Evolutionary conservation across 2,329 filamentous ascomycete species (phyloP).

Genomic region (Calonectria henricotiae): DNA sequence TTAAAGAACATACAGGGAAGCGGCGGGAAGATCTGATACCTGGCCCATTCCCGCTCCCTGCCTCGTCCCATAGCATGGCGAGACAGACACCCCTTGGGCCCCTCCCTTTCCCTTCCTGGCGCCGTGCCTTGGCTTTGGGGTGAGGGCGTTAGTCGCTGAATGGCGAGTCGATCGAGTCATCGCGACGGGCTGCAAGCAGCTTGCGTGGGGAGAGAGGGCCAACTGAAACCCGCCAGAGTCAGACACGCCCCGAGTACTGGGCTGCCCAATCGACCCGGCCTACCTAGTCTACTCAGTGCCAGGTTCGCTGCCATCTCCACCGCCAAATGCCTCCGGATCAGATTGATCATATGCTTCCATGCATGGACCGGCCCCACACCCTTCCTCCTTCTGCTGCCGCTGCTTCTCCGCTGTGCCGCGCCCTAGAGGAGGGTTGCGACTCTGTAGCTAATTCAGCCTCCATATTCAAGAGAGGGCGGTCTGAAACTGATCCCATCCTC

Average conservation of each 20-base stretch:
- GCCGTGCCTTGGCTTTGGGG: neutral
- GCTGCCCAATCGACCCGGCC: neutral
- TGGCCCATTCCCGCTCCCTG: neutral
- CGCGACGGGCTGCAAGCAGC: constrained; percentile 3
- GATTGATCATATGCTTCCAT: constrained; percentile 15
- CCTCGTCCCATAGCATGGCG: neutral
- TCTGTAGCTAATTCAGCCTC: neutral
- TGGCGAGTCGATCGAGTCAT: neutral
- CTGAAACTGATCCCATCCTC: neutral
- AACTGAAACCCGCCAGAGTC: constrained; percentile 5
- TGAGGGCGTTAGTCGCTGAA: neutral
- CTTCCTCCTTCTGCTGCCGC: neutral
- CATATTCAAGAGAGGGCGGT: neutral
- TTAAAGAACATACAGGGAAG: constrained; percentile 9
- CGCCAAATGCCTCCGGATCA: neutral
- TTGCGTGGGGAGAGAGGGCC: neutral
- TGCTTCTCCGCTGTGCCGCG: neutral
- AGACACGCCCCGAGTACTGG: neutral
- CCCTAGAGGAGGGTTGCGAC: neutral
- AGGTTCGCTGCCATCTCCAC: neutral
- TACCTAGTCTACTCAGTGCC: neutral
- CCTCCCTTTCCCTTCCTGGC: constrained; percentile 14
- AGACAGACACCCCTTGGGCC: neutral
- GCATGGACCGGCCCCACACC: neutral
- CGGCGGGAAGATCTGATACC: constrained; percentile 12